A percentile compares a stretch with the other conserved stretches of the same genome.
Evolutionary conservation across 148 eudicot species (phyloP).

Genomic region (Rhododendron ferrugineum): DNA sequence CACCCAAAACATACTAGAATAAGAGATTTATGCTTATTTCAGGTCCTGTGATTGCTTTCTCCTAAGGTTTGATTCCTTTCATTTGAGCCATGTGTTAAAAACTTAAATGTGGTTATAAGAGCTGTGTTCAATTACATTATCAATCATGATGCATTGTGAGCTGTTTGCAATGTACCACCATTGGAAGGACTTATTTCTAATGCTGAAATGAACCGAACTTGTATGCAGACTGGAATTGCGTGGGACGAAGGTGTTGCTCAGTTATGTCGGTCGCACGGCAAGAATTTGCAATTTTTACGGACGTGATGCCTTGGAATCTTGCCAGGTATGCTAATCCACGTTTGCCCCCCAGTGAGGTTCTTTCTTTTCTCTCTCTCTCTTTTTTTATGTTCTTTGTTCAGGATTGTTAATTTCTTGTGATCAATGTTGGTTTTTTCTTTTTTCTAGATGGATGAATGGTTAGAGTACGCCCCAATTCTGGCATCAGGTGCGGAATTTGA

Average conservation of each 20-base stretch:
- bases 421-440: not conserved
- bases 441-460: slow-evolving; percentile 72
- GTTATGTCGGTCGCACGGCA: slow-evolving; percentile 56
- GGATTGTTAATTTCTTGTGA: not conserved
- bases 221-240: slow-evolving; percentile 43
- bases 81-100: not conserved
- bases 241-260: slow-evolving; percentile 52
- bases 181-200: not conserved
- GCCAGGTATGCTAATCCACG: slow-evolving; percentile 38
- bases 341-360: not conserved
- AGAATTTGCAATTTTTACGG: slow-evolving; percentile 38
- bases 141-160: not conserved
- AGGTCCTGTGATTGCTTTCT: not conserved
- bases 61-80: not conserved
- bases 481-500: slow-evolving; percentile 78
- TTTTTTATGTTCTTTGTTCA: not conserved
- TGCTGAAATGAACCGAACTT: not conserved
- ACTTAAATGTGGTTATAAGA: not conserved
- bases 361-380: not conserved
- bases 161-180: not conserved
- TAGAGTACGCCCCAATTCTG: slow-evolving; percentile 63
- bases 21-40: not conserved
- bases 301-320: slow-evolving; percentile 45
- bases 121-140: not conserved
- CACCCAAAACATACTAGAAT: not conserved